Conservation (phyloP, 73 alveolate species). For the Uronychia setigera region DNA sequence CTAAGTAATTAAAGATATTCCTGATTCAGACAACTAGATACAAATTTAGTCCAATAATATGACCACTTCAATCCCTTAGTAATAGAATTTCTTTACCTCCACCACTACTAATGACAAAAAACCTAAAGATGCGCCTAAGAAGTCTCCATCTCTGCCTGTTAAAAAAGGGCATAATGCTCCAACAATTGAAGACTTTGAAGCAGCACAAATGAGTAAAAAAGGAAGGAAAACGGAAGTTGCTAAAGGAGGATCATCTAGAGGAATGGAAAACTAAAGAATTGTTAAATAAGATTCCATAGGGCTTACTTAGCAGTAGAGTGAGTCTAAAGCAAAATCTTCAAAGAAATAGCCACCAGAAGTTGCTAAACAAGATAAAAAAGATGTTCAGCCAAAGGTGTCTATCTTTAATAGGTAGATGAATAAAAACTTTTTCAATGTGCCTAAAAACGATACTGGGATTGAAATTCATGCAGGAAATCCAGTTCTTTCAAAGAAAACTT, state of each 20-base stretch:
- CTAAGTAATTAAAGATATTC: slow-evolving; percentile 45
- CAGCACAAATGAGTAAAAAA: no score
- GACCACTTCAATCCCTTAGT: neutral
- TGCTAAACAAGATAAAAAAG: neutral
- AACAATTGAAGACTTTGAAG: no score
- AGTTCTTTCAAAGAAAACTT: no score
- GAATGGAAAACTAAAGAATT: neutral
- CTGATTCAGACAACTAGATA: neutral
- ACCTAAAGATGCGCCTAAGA: neutral
- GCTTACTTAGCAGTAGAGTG: neutral
- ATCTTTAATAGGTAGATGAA: neutral
- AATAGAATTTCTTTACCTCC: neutral
- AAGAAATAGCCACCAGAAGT: no score
- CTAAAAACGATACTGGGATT: neutral
- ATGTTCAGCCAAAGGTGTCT: neutral
- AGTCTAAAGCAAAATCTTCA: neutral
- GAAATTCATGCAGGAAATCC: neutral
- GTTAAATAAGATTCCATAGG: neutral
- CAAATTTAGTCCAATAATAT: no score
- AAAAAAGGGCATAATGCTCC: no score
- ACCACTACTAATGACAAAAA: neutral
- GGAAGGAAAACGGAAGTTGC: no score
- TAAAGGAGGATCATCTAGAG: no score
- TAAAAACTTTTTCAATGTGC: neutral
- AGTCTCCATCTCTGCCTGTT: neutral